Evolutionary conservation across 179 eudicot genomes (phyloP), one percentile per base, ranked within the genome.

Genomic region (Vitellaria paradoxa): DNA sequence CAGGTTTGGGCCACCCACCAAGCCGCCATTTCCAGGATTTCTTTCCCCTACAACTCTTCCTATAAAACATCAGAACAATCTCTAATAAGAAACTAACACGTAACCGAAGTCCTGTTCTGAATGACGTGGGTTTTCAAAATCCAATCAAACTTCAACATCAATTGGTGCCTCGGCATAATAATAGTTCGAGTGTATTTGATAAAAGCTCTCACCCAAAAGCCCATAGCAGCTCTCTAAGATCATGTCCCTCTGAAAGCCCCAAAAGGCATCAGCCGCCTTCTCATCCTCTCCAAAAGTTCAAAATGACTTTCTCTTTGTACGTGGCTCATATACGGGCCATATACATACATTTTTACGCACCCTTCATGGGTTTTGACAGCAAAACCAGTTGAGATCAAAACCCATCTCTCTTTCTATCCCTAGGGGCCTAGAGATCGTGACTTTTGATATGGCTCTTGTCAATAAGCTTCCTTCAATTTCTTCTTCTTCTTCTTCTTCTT

Each of bases 361-460:
- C 21, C 37, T 37, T 46, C 9, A 4, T 0, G 53, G 56, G n/a
- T 49, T 66, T 66, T 9, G 10, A 20, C 11, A 3, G 7, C 3
- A 65, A 26, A 37, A 11, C 12, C 18, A 12, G 18, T 3, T 65
- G 0, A 26, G 20, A 15, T 7, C 53, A n/a, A 45, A 18, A 20
- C 23, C 52, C 10, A 20, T 62, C 12, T 50, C 12, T n/a, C 42
- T 45, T 18, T 50, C 75, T 46, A 53, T 7, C 18, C 42, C 42
- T 12, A 7, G 20, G 57, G 12, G 46, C 42, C 42, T 12, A 7
- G 20, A 68, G 12, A 60, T 14, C 5, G 42, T 52, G 6, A 26
- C 55, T 65, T 56, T 20, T 4, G 69, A 12, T 3, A 84, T 87
- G 88, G 87, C 87, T 66, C 78, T 87, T 11, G 76, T 85, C 23